Base-by-base conservation (phyloP, 2,329 filamentous ascomycete species). In the Huntiella decipiens region DNA sequence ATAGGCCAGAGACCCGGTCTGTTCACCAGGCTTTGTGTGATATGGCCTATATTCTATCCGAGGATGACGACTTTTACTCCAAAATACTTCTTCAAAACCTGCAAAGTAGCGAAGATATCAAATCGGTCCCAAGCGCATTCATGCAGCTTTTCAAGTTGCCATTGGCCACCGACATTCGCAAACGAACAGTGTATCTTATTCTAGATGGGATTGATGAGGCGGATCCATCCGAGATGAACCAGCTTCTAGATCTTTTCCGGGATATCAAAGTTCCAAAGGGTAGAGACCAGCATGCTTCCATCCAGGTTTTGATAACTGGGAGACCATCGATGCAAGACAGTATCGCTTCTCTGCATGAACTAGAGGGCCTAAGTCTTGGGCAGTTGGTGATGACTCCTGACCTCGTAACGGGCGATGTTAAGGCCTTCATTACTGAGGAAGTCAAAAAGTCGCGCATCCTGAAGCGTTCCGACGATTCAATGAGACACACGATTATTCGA, bases 151-250 rank as follows among this genome's bases (percentile, higher is more conserved):
- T 69, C 8, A 53, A 61, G 0, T 54, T 64, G 4, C 64, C 62
- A 1, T 61, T 62, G 43, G 42, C 58, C 4, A 54, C 57, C 3
- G 58, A 58, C n/a, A 48, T 52, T 5, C 56, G 57, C 5, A 54
- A 55, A 1, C 60, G 61, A 28, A 57, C 53, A 3, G 56, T 63
- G 2, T 67, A 65, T 52, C 52, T 69, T n/a, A 58, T 69, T 31
- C 52, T 69, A 2, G 66, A 69, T 38, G 66, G 63, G 3, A 56
- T 69, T 4, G 66, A 69, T 45, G 66, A 69, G 52, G 64, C 64
- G 0, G 57, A 63, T 4, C 53, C 55, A 1, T 53, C 54, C 0
- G 64, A 66, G 5, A 54, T 66, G 3, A 53, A 56, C 1, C 55
- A 63, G 6, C 53, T 66, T 4, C 56, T 56, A 0, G 54, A 56